phyloP scores from a whole-genome alignment of 2,329 filamentous ascomycete species.

The Colletotrichum higginsianum region DNA sequence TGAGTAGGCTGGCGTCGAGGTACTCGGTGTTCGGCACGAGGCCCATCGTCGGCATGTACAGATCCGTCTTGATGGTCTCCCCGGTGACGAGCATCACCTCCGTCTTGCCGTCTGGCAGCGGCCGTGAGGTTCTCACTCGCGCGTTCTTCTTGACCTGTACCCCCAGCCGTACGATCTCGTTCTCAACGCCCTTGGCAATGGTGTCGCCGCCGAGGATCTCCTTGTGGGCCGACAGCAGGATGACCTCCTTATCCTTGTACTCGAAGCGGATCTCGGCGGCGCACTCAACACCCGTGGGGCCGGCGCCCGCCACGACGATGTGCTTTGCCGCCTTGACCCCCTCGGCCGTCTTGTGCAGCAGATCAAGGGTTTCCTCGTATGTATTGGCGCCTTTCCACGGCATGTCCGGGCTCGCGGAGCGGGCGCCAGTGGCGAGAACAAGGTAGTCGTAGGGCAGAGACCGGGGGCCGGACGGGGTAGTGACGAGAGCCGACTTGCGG shows the following conservation, averaged over 20 bases:
- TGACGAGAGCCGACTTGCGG: slow-evolving; percentile 60
- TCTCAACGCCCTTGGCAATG: slow-evolving; percentile 57
- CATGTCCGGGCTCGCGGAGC: slow-evolving; percentile 55
- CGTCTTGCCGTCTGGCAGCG: slow-evolving; percentile 60
- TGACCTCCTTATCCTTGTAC: slow-evolving; percentile 64
- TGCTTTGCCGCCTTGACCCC: slow-evolving; percentile 62
- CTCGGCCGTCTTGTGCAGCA: slow-evolving; percentile 58
- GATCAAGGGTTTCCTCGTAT: slow-evolving; percentile 59
- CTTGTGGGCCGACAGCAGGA: slow-evolving; percentile 61
- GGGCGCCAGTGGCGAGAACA: slow-evolving; percentile 70
- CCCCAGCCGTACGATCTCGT: slow-evolving; percentile 67
- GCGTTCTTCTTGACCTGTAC: slow-evolving; percentile 63
- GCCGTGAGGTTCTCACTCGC: slow-evolving; percentile 55
- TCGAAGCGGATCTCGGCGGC: slow-evolving; percentile 69
- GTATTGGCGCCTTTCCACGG: slow-evolving; percentile 68
- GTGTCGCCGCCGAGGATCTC: slow-evolving; percentile 62
- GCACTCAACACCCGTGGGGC: slow-evolving; percentile 69
- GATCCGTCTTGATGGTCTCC: slow-evolving; percentile 65
- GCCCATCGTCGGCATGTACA: slow-evolving; percentile 72
- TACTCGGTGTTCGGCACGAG: slow-evolving; percentile 69
- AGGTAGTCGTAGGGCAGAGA: slow-evolving; percentile 66
- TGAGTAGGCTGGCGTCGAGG: slow-evolving; percentile 61
- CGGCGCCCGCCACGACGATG: slow-evolving; percentile 71
- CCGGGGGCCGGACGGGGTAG: slow-evolving; percentile 47
- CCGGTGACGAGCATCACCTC: slow-evolving; percentile 63